A percentile compares a stretch with the other conserved stretches of the same genome.
Evolutionary conservation across 768 basidiomycete species (phyloP).

Genomic region (Calocybe gangraenosa): DNA sequence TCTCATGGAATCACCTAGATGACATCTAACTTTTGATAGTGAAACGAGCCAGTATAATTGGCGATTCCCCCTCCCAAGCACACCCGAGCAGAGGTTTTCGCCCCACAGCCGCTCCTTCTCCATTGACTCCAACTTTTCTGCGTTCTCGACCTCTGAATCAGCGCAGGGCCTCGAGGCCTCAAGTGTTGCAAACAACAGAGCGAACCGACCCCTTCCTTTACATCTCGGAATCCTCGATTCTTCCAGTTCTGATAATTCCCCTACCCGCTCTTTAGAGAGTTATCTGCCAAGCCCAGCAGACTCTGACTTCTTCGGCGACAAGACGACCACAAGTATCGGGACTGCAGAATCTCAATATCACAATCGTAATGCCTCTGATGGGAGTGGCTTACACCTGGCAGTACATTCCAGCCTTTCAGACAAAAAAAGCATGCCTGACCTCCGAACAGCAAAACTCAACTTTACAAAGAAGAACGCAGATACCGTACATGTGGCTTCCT

Average conservation of each 20-base stretch:
- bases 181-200: conserved; percentile 19
- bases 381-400: conserved; percentile 31
- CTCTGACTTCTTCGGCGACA: conserved; percentile 47
- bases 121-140: conserved; percentile 51
- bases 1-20: neutral
- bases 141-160: conserved; percentile 43
- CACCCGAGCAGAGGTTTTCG: conserved; percentile 30
- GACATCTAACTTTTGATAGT: conserved; percentile 19
- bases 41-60: conserved; percentile 41
- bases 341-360: conserved; percentile 29
- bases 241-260: conserved; percentile 37
- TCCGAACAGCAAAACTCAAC: conserved; percentile 51
- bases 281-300: conserved; percentile 57
- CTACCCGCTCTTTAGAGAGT: conserved; percentile 48
- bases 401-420: conserved; percentile 35
- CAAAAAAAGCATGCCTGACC: conserved; percentile 88
- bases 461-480: conserved; percentile 25
- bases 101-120: conserved; percentile 61
- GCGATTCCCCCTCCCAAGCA: conserved; percentile 33
- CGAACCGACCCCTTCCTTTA: conserved; percentile 44
- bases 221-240: conserved; percentile 41
- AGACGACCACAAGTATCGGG: conserved; percentile 9
- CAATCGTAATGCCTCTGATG: conserved; percentile 49
- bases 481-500: conserved; percentile 14
- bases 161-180: conserved; percentile 22